Base-by-base conservation (phyloP, 192 early-diverging fungal species). In the Dispira simplex region DNA sequence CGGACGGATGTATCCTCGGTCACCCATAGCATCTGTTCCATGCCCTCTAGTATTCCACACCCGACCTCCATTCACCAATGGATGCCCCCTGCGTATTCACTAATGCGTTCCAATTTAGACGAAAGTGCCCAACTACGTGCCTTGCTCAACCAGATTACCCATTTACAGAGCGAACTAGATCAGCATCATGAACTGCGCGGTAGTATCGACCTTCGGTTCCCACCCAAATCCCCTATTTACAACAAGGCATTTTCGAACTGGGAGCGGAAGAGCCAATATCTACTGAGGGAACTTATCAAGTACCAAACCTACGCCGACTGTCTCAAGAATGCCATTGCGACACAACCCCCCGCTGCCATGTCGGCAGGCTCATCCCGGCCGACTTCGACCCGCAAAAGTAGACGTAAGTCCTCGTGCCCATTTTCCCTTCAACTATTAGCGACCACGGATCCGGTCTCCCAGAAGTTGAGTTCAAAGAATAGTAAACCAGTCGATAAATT, bases 251-350 rank as follows among this genome's bases (percentile, higher is more conserved):
- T 88, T 62, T 72, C 79, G 12, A 90, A 90, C 66, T 90, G 88
- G 88, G 88, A 90, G 73, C 75, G 79, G 60, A 83, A 84, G 69
- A 85, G 85, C 12, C 82, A 85, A 65, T 82, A 87, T 68, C 70
- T 90, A 32, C 66, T 90, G 46, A 81, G 87, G 70, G 88, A 90
- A 74, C 85, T 88, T 67, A 84, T 90, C 72, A 90, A 88, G 66
- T 85, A 88, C 63, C 84, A 87, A 66, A 86, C 84, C 65, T 90
- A 90, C 62, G 81, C 81, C 11, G 85, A 90, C 62, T 79, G 77
- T 26, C 66, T 90, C 67, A 82, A 87, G 67, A 81, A 82, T 32
- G 80, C 82, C n/a, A 67, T 83, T 0, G 66, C 70, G 65, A 72
- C 58, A 16, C 58, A 44, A 14, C 58, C 58, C 2, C 16, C 27